Evolutionary conservation across 2,329 filamentous ascomycete species (phyloP).

Genomic region (Cordyceps javanica): DNA sequence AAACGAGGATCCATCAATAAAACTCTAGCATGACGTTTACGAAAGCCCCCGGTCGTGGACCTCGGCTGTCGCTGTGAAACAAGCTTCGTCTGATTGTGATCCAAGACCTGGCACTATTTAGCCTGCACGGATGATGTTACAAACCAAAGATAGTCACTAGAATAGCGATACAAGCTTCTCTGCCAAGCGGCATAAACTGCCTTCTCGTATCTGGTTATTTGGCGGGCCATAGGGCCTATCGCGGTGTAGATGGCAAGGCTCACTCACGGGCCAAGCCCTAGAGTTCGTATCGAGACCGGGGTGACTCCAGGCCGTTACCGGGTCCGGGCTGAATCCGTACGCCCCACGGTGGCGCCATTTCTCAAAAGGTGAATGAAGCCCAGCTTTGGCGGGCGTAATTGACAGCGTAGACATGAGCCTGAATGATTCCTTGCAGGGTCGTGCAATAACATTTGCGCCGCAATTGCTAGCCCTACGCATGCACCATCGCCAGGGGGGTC

Average conservation of each 20-base stretch:
- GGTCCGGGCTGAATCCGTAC: background rate
- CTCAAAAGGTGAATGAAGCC: background rate
- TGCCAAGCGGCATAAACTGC: background rate
- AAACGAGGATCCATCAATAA: background rate
- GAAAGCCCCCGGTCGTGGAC: background rate
- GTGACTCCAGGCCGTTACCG: background rate
- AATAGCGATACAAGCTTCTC: background rate
- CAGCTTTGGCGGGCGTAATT: background rate
- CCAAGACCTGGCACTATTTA: background rate
- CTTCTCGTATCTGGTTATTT: background rate
- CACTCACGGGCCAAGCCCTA: background rate
- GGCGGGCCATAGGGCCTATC: background rate
- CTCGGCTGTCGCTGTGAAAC: background rate
- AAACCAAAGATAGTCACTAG: too few species aligned
- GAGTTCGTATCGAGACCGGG: background rate
- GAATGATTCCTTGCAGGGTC: background rate
- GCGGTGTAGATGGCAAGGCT: background rate
- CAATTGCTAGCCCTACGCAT: background rate
- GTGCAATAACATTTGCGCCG: background rate
- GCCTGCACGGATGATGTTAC: background rate
- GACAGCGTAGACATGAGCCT: background rate
- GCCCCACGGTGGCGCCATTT: background rate
- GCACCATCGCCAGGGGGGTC: background rate
- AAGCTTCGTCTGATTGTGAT: background rate
- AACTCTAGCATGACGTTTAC: background rate